Percentiles rank a stretch among this genome's conserved stretches.
Conservation (phyloP, 2,329 filamentous ascomycete species). For the Pyrenochaeta sp. region DNA sequence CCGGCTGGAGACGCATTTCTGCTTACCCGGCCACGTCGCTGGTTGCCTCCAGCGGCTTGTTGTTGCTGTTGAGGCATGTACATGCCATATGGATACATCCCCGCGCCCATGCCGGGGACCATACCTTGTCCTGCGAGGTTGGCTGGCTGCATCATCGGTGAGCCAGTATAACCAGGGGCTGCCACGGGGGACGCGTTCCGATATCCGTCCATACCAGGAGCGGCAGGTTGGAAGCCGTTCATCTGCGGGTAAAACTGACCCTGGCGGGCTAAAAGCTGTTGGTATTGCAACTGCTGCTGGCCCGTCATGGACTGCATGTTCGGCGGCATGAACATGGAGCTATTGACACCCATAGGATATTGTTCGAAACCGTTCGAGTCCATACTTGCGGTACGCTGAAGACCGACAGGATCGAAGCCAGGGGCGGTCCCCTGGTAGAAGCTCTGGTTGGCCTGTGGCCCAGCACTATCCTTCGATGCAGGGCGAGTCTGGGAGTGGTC, state of each 20-base stretch:
- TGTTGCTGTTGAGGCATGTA: slow-evolving; percentile 59
- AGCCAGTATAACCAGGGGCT: slow-evolving; percentile 51
- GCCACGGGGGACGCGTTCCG: slow-evolving; percentile 53
- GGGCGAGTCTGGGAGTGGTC: slow-evolving; percentile 49
- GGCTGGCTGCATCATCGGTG: slow-evolving; percentile 59
- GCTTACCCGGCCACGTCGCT: slow-evolving; percentile 63
- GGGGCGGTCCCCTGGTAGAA: slow-evolving; percentile 49
- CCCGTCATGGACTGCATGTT: slow-evolving; percentile 53
- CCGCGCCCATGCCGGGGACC: slow-evolving; percentile 40
- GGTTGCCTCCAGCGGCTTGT: slow-evolving; percentile 56
- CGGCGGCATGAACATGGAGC: slow-evolving; percentile 47
- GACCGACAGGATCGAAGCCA: slow-evolving; percentile 52
- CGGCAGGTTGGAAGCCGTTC: slow-evolving; percentile 50
- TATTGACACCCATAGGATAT: slow-evolving; percentile 49
- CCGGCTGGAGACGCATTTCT: slow-evolving; percentile 33
- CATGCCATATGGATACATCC: slow-evolving; percentile 62
- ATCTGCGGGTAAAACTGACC: slow-evolving; percentile 57
- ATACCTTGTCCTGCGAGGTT: slow-evolving; percentile 53
- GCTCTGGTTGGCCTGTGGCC: slow-evolving; percentile 39
- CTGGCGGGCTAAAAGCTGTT: slow-evolving; percentile 62
- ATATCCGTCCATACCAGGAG: slow-evolving; percentile 55
- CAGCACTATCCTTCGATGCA: slow-evolving; percentile 48
- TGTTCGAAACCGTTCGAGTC: slow-evolving; percentile 60
- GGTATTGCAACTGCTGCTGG: slow-evolving; percentile 65
- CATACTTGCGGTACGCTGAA: slow-evolving; percentile 59